A percentile compares a stretch with the other conserved stretches of the same genome.
phyloP scores from a whole-genome alignment of 1,284 basidiomycete genomes.

The Rhodotorula sp. region DNA sequence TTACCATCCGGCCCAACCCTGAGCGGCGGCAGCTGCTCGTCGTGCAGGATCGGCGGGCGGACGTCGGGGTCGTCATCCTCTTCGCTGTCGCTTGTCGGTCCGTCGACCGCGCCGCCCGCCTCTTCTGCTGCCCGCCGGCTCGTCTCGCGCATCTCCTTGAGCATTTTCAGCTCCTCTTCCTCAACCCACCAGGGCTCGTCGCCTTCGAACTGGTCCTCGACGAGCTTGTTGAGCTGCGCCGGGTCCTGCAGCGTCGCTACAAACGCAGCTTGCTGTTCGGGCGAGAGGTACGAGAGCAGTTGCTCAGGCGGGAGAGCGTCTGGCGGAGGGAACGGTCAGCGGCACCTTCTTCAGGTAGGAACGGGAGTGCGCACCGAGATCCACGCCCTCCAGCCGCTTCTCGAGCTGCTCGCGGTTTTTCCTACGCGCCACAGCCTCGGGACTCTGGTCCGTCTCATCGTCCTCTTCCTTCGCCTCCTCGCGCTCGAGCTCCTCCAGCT shows the following conservation, averaged over 20 bases:
- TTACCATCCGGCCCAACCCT: slow-evolving; percentile 12
- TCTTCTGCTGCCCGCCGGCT: slow-evolving; percentile 2
- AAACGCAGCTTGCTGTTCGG: slow-evolving; percentile 64
- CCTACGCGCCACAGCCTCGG: slow-evolving; percentile 42
- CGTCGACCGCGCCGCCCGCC: not conserved
- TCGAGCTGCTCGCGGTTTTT: slow-evolving; percentile 54
- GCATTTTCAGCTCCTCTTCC: slow-evolving; percentile 15
- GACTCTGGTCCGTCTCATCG: slow-evolving; percentile 12
- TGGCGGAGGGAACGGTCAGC: slow-evolving; percentile 19
- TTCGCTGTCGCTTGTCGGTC: not conserved
- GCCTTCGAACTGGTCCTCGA: slow-evolving; percentile 60
- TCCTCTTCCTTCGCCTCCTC: slow-evolving; percentile 34
- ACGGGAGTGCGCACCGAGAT: slow-evolving; percentile 60
- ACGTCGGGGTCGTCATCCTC: not conserved
- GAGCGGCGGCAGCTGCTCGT: slow-evolving; percentile 17
- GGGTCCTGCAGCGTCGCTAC: slow-evolving; percentile 63
- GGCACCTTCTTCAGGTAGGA: not conserved
- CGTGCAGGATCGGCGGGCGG: slow-evolving; percentile 9
- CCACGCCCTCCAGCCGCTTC: slow-evolving; percentile 60
- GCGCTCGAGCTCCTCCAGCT: slow-evolving; percentile 45
- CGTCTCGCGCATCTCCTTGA: slow-evolving; percentile 5
- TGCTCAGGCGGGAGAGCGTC: slow-evolving; percentile 55
- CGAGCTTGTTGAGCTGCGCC: slow-evolving; percentile 61
- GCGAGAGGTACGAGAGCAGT: slow-evolving; percentile 66
- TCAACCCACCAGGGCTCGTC: slow-evolving; percentile 64